Evolutionary conservation across 1,284 basidiomycete genomes (phyloP), one percentile per base, ranked within the genome.

Genomic region (Puccinia horiana): DNA sequence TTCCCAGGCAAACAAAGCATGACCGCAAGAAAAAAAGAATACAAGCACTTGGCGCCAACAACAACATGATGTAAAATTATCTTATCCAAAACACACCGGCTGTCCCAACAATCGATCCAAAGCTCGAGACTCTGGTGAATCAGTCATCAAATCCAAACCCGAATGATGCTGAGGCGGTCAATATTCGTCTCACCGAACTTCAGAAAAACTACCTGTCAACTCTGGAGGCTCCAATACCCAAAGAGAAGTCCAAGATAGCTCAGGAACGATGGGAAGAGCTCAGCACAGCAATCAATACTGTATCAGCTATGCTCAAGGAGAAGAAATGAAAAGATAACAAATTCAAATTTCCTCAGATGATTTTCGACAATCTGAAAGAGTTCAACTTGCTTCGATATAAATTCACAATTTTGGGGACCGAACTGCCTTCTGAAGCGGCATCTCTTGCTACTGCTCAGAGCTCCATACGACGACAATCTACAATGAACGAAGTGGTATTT

Each of bases 391-490:
- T 44, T 37, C 9, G 42, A 20, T 40, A 23, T 8, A 49, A 78
- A 29, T 67, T 67, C 18, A 37, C 40, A 16, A 8, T 78, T 23
- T 16, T 35, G 69, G 61, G 63, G 14, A 35, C 76, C 26, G 29
- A 54, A 35, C 37, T 47, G 35, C 76, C 61, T 37, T 14, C 76
- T 18, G 32, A 49, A 52, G 65, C 76, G 52, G 76, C 61, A 29
- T 52, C 76, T 26, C 32, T 78, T 35, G 49, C 49, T 44, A 78
- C 76, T 78, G 76, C 63, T 52, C 40, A 78, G 63, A 35, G 23
- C 14, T 67, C 47, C 6, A 49, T 61, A 61, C 76, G n/a, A 32
- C 29, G 44, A 29, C 40, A 32, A 42, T 72, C 69, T 72, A 4
- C 35, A 65, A 58, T n/a, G n/a, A n/a, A n/a, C 12, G 12, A 20